Conservation (phyloP, 1,284 basidiomycete genomes). For the Heterobasidion irregulare region DNA sequence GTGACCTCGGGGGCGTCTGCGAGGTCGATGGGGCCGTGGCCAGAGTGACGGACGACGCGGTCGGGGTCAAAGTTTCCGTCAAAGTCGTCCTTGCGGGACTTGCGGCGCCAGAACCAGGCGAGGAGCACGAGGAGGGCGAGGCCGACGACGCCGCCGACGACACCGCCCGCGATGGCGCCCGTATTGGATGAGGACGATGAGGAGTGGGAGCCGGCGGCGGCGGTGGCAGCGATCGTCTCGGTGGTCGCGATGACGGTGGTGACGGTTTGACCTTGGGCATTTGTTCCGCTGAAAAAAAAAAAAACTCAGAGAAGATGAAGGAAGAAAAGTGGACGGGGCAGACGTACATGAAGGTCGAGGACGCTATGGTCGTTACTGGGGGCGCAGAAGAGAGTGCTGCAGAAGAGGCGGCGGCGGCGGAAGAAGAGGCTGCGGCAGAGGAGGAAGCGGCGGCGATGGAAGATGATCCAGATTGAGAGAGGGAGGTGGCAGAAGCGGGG, state of each 20-base stretch:
- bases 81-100: slow-evolving; percentile 27
- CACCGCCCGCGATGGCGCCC: slow-evolving; percentile 22
- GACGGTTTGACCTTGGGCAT: slow-evolving; percentile 4
- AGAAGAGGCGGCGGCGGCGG: background rate
- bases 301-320: background rate
- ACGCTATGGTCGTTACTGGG: background rate
- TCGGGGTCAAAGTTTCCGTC: slow-evolving; percentile 47
- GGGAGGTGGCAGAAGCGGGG: background rate
- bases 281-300: slow-evolving; percentile 4
- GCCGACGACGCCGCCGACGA: slow-evolving; percentile 19
- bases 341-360: slow-evolving; percentile 3
- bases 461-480: background rate
- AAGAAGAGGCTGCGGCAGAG: background rate
- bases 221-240: background rate
- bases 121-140: slow-evolving; percentile 13
- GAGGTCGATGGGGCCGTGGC: slow-evolving; percentile 23
- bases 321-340: background rate
- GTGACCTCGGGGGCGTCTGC: slow-evolving; percentile 23
- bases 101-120: slow-evolving; percentile 13
- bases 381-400: background rate
- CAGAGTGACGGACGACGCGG: slow-evolving; percentile 23
- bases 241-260: slow-evolving; percentile 8
- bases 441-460: background rate
- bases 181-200: slow-evolving; percentile 8
- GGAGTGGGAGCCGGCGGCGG: background rate